A percentile compares a stretch with the other conserved stretches of the same genome.
Evolutionary conservation across 2,329 filamentous ascomycete species (phyloP).

Genomic region (Neofusicoccum cordaticola): DNA sequence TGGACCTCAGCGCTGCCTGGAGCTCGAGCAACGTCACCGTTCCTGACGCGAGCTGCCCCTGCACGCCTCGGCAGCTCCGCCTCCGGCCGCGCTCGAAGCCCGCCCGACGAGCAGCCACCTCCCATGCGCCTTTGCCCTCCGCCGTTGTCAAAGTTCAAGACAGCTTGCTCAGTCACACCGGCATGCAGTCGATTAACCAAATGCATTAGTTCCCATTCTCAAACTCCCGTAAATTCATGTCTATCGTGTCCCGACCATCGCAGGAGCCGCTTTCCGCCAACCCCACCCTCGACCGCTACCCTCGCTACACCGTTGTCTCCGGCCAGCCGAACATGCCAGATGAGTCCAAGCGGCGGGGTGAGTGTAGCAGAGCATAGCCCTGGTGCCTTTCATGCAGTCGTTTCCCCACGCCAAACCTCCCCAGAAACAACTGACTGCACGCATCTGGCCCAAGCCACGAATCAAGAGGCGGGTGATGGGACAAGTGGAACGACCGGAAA

Average conservation of each 20-base stretch:
- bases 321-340: too few relatives aligned
- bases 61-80: neutral
- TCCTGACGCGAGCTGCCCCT: neutral
- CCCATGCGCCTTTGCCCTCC: too few relatives aligned
- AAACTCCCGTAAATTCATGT: constrained; percentile 16
- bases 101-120: neutral
- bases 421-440: neutral
- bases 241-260: constrained; percentile 9
- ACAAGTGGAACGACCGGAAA: neutral
- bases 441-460: neutral
- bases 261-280: neutral
- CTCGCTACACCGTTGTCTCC: too few relatives aligned
- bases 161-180: neutral
- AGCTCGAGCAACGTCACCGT: constrained; percentile 4
- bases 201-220: neutral
- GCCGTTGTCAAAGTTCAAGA: neutral
- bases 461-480: neutral
- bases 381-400: neutral
- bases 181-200: neutral
- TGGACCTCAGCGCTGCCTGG: neutral
- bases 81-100: neutral
- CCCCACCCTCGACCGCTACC: neutral
- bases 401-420: neutral
- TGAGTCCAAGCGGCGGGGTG: neutral
- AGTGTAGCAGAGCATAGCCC: neutral